Evolutionary conservation across 208 protist genomes (phyloP), one percentile per base, ranked within the genome.

Genomic region (Vickermania ingenoplastis): DNA sequence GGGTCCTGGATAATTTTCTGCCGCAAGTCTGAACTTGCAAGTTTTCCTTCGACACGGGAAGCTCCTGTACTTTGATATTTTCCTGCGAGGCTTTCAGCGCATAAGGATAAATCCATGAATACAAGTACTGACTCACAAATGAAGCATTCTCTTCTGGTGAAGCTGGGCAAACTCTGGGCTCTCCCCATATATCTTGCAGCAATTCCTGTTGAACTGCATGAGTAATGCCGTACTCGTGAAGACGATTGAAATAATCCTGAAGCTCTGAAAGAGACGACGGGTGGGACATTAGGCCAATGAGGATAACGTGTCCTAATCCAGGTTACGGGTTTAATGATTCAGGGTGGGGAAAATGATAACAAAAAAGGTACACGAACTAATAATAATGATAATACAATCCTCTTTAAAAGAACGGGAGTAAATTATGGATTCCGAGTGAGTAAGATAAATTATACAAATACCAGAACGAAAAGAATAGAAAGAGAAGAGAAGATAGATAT

Each of bases 91-190:
- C 77, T 21, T 73, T 58, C 48, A 57, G 31, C 13, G 81, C 66
- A 4, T 59, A 67, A 2, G 57, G 17, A 24, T 75, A 69, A 23
- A 86, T 53, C 76, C 75, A 89, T 7, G 59, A 63, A 53, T 83
- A 89, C 29, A 65, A 81, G 26, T 67, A 61, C 0, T 61, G 61
- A 54, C 62, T 41, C 25, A 76, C 68, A 45, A 71, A 73, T 11
- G 63, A 79, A n/a, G 66, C 67, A 3, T 45, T 60, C 23, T 83
- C 77, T 59, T 85, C 78, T 27, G 29, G 54, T 22, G 41, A 53
- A 7, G 7, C 17, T n/a, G 36, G 17, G 17, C 36, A 45, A 45
- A 17, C 11, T 17, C 17, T 7, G 17, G 36, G 36, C 17, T 45
- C 17, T 17, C 36, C 36, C 51, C 51, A 55, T 22, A 55, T 22